phyloP scores from a whole-genome alignment of 305 asterid species.

The Fraxinus velutina region DNA sequence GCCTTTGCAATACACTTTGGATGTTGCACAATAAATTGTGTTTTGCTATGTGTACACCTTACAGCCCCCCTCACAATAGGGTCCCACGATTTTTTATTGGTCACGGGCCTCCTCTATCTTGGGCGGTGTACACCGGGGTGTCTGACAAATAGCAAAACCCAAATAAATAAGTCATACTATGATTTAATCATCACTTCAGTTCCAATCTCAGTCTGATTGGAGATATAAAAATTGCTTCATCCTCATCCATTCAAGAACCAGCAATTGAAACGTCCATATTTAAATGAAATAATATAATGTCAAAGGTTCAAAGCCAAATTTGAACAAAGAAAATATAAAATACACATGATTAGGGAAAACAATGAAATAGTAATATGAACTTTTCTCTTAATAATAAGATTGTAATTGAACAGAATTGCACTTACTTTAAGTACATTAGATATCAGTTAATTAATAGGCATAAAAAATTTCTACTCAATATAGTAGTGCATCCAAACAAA shows the following conservation, averaged over 20 bases:
- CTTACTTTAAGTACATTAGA: neutral
- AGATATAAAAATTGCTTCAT: neutral
- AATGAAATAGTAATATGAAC: neutral
- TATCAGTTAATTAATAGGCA: neutral
- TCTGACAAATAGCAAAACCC: neutral
- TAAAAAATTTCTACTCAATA: neutral
- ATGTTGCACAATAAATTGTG: neutral
- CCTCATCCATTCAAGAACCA: neutral
- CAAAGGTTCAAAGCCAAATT: neutral
- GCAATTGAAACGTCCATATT: neutral
- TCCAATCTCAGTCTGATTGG: neutral
- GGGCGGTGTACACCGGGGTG: neutral
- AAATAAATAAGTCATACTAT: neutral
- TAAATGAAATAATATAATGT: neutral
- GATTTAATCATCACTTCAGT: neutral
- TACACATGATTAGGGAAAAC: neutral
- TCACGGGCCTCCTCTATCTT: neutral
- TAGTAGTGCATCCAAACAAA: neutral
- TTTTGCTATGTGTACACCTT: neutral
- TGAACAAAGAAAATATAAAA: neutral
- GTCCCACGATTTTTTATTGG: neutral
- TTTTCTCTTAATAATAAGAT: neutral
- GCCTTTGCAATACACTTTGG: neutral
- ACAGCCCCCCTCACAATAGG: neutral
- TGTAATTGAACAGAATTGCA: neutral